Conservation (phyloP, 352 stramenopile species). For the Paralagenidium karlingii region DNA sequence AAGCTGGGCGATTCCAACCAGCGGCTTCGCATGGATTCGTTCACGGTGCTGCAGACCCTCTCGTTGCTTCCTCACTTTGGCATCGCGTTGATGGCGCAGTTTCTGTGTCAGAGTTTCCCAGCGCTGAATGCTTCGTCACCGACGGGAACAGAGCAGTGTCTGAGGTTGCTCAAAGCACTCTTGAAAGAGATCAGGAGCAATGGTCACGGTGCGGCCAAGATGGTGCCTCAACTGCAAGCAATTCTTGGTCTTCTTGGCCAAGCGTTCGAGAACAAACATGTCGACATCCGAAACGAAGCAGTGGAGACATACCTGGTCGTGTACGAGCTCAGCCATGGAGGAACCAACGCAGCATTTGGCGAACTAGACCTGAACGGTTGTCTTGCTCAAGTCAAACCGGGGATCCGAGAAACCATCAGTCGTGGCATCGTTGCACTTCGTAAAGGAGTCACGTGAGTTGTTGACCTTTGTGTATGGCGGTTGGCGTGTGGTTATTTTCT, state of each 20-base stretch:
- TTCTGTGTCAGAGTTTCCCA: constrained; percentile 46
- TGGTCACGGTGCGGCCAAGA: no score
- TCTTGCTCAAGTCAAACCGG: constrained; percentile 42
- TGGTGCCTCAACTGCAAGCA: constrained; percentile 8
- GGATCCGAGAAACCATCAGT: constrained; percentile 64
- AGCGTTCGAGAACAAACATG: constrained; percentile 72
- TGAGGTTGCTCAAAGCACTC: constrained; percentile 54
- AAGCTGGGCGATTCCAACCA: constrained; percentile 74
- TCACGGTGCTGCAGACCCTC: constrained; percentile 53
- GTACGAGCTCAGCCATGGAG: constrained; percentile 56
- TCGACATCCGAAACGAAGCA: constrained; percentile 60
- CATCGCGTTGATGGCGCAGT: constrained; percentile 41
- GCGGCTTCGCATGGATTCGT: constrained; percentile 50
- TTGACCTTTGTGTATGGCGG: no score
- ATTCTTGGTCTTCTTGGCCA: constrained; percentile 33
- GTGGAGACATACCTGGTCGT: constrained; percentile 53
- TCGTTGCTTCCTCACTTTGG: constrained; percentile 40
- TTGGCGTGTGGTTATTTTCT: no score
- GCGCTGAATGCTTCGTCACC: constrained; percentile 25
- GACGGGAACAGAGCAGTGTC: constrained; percentile 33
- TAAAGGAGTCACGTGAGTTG: no score
- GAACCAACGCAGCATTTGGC: constrained; percentile 12
- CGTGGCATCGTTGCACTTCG: no score
- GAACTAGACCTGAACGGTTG: constrained; percentile 51
- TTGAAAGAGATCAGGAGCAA: constrained; percentile 16